phyloP scores from a whole-genome alignment of 352 stramenopile genomes.

The Aphanomyces cochlioides region DNA sequence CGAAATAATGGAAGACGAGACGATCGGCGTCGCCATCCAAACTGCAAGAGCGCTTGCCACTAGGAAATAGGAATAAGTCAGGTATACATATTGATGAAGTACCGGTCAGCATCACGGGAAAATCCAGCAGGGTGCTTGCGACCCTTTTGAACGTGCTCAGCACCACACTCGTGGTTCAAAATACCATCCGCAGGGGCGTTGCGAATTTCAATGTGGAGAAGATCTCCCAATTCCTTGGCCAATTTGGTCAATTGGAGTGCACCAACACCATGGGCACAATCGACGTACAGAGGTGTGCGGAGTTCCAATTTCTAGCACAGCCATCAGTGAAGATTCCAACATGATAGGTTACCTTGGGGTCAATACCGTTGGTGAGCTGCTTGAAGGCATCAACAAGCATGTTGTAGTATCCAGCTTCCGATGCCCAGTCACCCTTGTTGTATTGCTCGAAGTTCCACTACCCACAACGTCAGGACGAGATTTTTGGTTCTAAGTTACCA shows the following conservation, averaged over 20 bases:
- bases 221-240: constrained; percentile 72
- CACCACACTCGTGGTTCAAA: constrained; percentile 95
- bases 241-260: constrained; percentile 73
- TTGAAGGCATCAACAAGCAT: constrained; percentile 92
- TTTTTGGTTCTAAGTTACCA: constrained; percentile 42
- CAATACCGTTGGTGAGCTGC: constrained; percentile 72
- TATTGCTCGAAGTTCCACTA: constrained; percentile 87
- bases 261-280: constrained; percentile 92
- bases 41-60: constrained; percentile 84
- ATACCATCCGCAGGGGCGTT: constrained; percentile 80
- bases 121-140: constrained; percentile 68
- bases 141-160: constrained; percentile 96
- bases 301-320: constrained; percentile 59
- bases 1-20: constrained; percentile 96
- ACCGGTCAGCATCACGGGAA: constrained; percentile 55
- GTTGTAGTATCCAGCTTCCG: constrained; percentile 93
- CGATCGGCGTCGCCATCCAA: constrained; percentile 98
- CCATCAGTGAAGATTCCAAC: constrained; percentile 2
- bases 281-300: constrained; percentile 81
- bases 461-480: background rate
- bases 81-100: background rate
- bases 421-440: constrained; percentile 84
- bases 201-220: constrained; percentile 76
- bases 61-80: background rate
- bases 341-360: constrained; percentile 52